Evolutionary conservation across 2,329 filamentous ascomycete genomes (phyloP), one percentile per base, ranked within the genome.

Genomic region (Aaosphaeria pasadenensis): DNA sequence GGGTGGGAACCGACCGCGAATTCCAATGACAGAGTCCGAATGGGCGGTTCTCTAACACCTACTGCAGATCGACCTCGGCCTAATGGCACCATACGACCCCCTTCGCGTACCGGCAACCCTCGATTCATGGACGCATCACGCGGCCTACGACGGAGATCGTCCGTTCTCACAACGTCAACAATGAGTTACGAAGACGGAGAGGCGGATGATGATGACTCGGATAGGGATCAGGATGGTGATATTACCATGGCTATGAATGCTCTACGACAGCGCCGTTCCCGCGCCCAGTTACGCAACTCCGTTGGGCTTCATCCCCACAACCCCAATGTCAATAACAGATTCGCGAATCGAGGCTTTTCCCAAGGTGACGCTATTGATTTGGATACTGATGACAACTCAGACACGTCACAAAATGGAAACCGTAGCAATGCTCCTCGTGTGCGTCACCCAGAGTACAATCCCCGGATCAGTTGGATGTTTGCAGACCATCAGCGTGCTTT

Each of bases 11-110:
- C 67, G 69, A 71, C 66, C 62, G 63, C 70, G 69, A 71, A 66
- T 64, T 71, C 70, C 61, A 70, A 71, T 71, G 67, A 72, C 59
- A 69, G 69, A 72, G 60, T 62, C 59, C 70, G 69, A 68, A 70
- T 69, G 64, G 64, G 63, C 62, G 68, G 70, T 66, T 72, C 70
- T 73, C 71, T 74, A 69, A 74, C 71, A 69, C 70, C 71, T 72
- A 71, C 69, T 71, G 67, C 70, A 74, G 71, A 72, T 73, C 68
- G 68, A 65, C 68, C 67, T 47, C 63, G 62, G 59, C 67, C 66
- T 66, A 69, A 64, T 51, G 64, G 62, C 57, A 59, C 64, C 31
- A 71, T 70, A 48, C 69, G 67, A 44, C 69, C 70, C 35, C 66
- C 69, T 46, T 71, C 69, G 40, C 68, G 69, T 53, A 57, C 58